Base-by-base conservation (phyloP, 495 filamentous ascomycete genomes). In the Podospora comata region DNA sequence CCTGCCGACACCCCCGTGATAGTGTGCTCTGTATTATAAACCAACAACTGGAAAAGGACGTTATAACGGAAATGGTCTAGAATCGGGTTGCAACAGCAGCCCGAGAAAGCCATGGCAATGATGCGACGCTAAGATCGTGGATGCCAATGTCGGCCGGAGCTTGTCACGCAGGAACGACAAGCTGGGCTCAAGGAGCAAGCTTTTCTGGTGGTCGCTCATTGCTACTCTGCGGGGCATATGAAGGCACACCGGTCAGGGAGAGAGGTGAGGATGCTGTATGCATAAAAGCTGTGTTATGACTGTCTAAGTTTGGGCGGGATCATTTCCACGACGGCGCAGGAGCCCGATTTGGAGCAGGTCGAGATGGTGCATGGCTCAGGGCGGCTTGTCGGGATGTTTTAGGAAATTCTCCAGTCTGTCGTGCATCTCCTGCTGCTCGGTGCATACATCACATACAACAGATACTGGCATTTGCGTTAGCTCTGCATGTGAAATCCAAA, bases 81-180 rank as follows among this genome's bases (percentile, higher is more conserved):
- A 13, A 48, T 48, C 39, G 39, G 39, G 13, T 3, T 48, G 13
- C 15, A 48, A 48, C 7, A 48, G 39, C 7, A 58, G 5, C 55
- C n/a, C n/a, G 55, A 57, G 54, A 57, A 57, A 18, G 15, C 15
- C 54, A 57, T 20, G 30, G 4, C 11, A 4, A 20, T 39, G 62
- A 56, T 64, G 62, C 55, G 62, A 64, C 62, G 20, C 62, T 53
- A 15, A n/a, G 15, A 48, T 28, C 44, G 5, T 18, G 54, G 3
- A 20, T 58, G n/a, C 23, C 55, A 26, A 58, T 58, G 23, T 58
- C 55, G 23, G 23, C 19, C n/a, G 23, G 23, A 5, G 27, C 23
- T 30, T 32, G 27, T 6, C 60, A 26, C 28, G 60, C 60, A 39
- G 60, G 60, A 39, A 61, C 59, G 16, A 30, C 59, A 34, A 3